Base-by-base conservation (phyloP, 208 protist genomes). In the Trypanosoma cruzi region DNA sequence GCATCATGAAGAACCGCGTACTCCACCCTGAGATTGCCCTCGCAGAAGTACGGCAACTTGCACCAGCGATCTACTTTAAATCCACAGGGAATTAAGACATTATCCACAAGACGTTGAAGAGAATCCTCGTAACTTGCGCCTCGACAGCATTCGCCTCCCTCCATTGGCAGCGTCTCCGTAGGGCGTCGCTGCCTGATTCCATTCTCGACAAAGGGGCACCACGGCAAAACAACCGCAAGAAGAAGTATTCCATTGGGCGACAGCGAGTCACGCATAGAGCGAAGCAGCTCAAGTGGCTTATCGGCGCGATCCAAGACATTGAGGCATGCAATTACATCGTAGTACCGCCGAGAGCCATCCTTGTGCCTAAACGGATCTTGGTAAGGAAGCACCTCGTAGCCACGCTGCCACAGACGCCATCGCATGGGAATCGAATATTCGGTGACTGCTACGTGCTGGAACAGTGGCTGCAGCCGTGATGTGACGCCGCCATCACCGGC, bases 221-320 rank as follows among this genome's bases (percentile, higher is more conserved):
- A 96, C 36, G 90, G 90, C 55, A 96, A 67, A 37, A 96, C 90
- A 61, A 96, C 88, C 0, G 90, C 87, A 13, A 96, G 73, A 34
- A 96, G 77, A 59, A 94, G 59, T 32, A 84, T 78, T 31, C 58
- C 64, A 18, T 78, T 75, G 0, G 88, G 83, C 34, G 56, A 64
- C 54, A 96, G 74, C 4, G 90, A 77, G 26, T 84, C 82, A 29
- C 84, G 90, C 64, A 96, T 89, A 2, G 77, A 61, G 1, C 55
- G 67, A 50, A 96, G 80, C 52, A 96, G 62, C n/a, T 73, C 80
- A 49, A 65, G 56, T 16, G 90, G 90, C 37, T 11, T 81, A 70
- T 94, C 88, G 3, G 82, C 79, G 22, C 90, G 85, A 55, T 96
- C 90, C n/a, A 96, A 81, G 32, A 96, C 86, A 68, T 96, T 96